phyloP scores from a whole-genome alignment of 768 basidiomycete species.

The Termitomyces sp. region DNA sequence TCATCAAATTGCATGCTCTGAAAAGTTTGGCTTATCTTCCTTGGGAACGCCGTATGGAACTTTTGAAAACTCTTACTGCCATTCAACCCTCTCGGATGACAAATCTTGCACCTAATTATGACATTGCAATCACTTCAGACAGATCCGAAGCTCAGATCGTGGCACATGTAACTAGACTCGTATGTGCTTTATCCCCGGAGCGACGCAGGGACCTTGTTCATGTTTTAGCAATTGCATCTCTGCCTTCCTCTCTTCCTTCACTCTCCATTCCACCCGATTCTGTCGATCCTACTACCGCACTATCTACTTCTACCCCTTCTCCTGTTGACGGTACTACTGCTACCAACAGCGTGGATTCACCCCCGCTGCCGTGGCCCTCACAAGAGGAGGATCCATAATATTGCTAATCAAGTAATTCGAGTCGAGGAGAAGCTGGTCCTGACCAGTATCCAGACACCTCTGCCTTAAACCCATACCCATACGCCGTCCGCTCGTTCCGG shows the following conservation, averaged over 20 bases:
- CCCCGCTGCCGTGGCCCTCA: not conserved
- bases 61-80: not conserved
- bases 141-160: not conserved
- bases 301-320: not conserved
- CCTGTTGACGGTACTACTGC: not conserved
- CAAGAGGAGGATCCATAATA: not conserved
- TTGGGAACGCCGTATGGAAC: not conserved
- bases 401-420: not conserved
- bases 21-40: slow-evolving; percentile 2
- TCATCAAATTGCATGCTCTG: not conserved
- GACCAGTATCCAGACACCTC: not conserved
- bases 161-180: not conserved
- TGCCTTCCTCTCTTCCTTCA: not conserved
- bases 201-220: not conserved
- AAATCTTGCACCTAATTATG: not conserved
- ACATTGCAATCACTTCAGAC: not conserved
- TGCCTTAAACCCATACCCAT: not conserved
- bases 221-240: not conserved
- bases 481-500: not conserved
- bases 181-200: not conserved
- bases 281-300: not conserved
- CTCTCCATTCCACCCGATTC: not conserved
- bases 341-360: not conserved
- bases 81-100: not conserved
- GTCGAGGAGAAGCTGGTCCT: not conserved